These are phyloP conservation scores for Calamus simplicifolius DNA, from an alignment of 176 grass and related monocot species.

Conservation along the genomic window DNA sequence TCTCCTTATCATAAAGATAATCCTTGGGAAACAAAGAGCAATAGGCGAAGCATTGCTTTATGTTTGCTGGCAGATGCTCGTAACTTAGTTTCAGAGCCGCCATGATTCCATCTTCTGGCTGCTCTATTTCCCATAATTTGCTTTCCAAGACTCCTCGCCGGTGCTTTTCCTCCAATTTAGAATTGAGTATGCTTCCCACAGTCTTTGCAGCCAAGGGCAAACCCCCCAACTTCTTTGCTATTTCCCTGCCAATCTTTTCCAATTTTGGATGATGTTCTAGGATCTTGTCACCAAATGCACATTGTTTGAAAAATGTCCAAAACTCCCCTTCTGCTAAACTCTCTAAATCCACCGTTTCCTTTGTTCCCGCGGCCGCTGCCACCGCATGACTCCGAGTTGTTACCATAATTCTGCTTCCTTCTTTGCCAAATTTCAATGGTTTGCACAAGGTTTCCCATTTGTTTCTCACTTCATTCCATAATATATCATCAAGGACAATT, in stretches of 20 bases:
- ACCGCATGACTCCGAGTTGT: conserved; percentile 19
- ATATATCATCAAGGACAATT: conserved; percentile 35
- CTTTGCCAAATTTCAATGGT: background rate
- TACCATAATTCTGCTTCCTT: conserved; percentile 26
- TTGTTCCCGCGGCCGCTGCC: background rate
- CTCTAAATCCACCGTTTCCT: background rate
- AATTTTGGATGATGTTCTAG: background rate
- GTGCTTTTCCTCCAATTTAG: background rate
- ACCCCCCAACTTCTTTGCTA: conserved; percentile 10
- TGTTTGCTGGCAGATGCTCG: conserved; percentile 14
- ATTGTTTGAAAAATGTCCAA: conserved; percentile 1
- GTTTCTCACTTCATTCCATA: conserved; percentile 24
- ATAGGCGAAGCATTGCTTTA: conserved; percentile 41
- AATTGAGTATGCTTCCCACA: conserved; percentile 14
- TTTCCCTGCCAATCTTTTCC: background rate
- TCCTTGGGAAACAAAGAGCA: conserved; percentile 35
- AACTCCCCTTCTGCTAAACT: conserved; percentile 1
- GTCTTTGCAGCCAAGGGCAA: conserved; percentile 9
- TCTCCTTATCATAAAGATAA: conserved; percentile 25
- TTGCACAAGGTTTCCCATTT: conserved; percentile 19
- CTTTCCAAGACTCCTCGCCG: conserved; percentile 22
- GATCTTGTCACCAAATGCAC: conserved; percentile 10
- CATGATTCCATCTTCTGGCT: conserved; percentile 7
- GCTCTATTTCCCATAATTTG: conserved; percentile 32
- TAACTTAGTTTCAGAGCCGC: conserved; percentile 24